phyloP scores from a whole-genome alignment of 345 rosid species.

The Passiflora organensis region DNA sequence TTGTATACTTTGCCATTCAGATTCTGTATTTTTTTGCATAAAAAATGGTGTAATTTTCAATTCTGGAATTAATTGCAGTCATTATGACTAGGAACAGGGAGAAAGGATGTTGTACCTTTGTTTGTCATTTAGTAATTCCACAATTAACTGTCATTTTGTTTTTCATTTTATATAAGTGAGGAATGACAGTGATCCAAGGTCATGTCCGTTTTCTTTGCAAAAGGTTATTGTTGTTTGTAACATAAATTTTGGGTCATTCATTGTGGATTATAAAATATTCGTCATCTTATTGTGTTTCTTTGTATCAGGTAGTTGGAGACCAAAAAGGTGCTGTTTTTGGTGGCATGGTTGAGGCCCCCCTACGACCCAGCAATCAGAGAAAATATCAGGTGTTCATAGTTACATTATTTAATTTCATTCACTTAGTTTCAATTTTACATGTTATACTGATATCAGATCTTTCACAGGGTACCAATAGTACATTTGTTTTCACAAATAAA shows the following conservation, averaged over 20 bases:
- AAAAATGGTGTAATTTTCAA: too few species aligned
- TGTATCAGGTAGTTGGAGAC: constrained; percentile 80
- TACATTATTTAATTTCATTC: constrained; percentile 6
- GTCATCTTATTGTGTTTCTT: constrained; percentile 5
- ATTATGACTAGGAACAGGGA: too few species aligned
- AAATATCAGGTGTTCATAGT: constrained; percentile 67
- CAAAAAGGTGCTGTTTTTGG: constrained; percentile 89
- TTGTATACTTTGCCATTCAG: too few species aligned
- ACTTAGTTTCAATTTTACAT: constrained; percentile 1
- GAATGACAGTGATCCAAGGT: too few species aligned
- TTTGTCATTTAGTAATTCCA: too few species aligned
- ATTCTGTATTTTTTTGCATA: too few species aligned
- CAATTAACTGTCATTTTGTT: not conserved
- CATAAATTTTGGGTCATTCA: not conserved
- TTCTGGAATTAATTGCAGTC: too few species aligned
- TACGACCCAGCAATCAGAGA: constrained; percentile 62
- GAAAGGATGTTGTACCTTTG: too few species aligned
- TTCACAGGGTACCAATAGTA: constrained; percentile 74
- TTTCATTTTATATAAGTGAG: too few species aligned
- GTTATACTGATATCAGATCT: constrained; percentile 18
- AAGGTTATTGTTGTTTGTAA: too few species aligned
- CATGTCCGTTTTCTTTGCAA: too few species aligned
- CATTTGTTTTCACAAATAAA: constrained; percentile 80
- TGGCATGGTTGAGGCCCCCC: constrained; percentile 91
- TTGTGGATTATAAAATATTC: not conserved